Evolutionary conservation across 2,329 filamentous ascomycete species (phyloP), one percentile per base, ranked within the genome.

Genomic region (Didymella glomerata): DNA sequence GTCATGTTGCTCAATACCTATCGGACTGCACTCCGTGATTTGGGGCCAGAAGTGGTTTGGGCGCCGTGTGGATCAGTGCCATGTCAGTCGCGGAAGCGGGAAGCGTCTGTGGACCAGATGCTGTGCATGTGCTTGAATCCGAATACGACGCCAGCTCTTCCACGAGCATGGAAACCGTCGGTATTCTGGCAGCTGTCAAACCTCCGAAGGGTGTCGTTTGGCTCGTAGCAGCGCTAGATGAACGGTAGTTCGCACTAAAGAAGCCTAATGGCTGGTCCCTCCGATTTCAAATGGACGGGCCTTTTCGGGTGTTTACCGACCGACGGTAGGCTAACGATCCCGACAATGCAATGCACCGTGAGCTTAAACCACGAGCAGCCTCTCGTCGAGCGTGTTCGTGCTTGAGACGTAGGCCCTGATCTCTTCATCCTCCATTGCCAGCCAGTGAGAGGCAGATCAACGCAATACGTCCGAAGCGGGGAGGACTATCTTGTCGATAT

Each of bases 11-110:
- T 50, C 48, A 46, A 32, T 47, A 54, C 56, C 56, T 59, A 59
- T 59, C 56, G 56, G 56, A 59, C 28, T 59, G 32, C 40, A 20
- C 56, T 59, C 56, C 56, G 56, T 59, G 56, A 59, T 59, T 59
- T 54, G 50, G 49, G 40, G 46, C 56, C 46, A 54, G 46, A 40
- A 27, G 54, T 40, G 47, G 50, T 54, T 54, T 54, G 56, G 50
- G 50, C 56, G 56, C 56, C 50, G 40, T 50, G 50, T 59, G 56
- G 56, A 59, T 54, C 50, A 54, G 46, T 54, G 50, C 56, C 50
- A 40, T 59, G 50, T 54, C 56, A 54, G 46, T 58, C 49, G 56
- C 56, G 46, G 40, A 59, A 45, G 50, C 50, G 50, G 46, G 46
- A 32, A 27, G n/a, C 10, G n/a, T 27, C 9, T 58, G 32, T 20